Evolutionary conservation across 129 eudicot species (phyloP).

Genomic region (Tagetes patula): DNA sequence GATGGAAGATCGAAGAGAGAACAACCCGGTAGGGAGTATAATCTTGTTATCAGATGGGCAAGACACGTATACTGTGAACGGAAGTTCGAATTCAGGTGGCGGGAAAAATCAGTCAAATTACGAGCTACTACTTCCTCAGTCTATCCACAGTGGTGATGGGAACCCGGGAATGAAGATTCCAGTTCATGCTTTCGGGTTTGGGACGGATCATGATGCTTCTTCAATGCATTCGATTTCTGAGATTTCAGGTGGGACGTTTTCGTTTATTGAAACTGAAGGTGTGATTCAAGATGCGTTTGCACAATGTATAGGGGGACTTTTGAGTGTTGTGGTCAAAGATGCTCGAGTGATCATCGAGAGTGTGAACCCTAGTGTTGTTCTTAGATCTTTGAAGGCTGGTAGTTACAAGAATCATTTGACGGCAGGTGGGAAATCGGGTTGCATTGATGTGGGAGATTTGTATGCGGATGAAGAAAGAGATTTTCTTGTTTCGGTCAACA

Average conservation of each 20-base stretch:
- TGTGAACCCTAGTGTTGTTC: slow-evolving; percentile 34
- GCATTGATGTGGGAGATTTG: slow-evolving; percentile 67
- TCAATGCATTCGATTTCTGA: slow-evolving; percentile 79
- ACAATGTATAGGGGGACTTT: slow-evolving; percentile 89
- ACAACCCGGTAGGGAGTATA: slow-evolving; percentile 84
- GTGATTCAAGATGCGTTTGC: slow-evolving; percentile 88
- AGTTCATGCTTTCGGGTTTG: slow-evolving; percentile 85
- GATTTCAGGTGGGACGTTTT: slow-evolving; percentile 83
- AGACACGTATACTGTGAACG: slow-evolving; percentile 64
- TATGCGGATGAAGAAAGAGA: slow-evolving; percentile 89
- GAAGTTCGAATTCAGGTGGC: slow-evolving; percentile 23
- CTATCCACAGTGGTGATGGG: slow-evolving; percentile 43
- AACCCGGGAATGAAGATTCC: slow-evolving; percentile 53
- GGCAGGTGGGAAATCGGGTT: slow-evolving; percentile 48
- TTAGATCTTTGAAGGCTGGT: slow-evolving; percentile 60
- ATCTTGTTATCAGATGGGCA: slow-evolving; percentile 88
- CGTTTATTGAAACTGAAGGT: slow-evolving; percentile 79
- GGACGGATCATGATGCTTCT: slow-evolving; percentile 75
- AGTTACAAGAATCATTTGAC: slow-evolving; percentile 51
- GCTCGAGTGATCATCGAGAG: slow-evolving; percentile 52
- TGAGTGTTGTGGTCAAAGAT: slow-evolving; percentile 83
- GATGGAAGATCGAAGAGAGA: slow-evolving; percentile 80
- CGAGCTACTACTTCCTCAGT: slow-evolving; percentile 52
- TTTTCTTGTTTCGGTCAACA: slow-evolving; percentile 62
- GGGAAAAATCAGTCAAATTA: slow-evolving; percentile 38